phyloP scores from a whole-genome alignment of 2,329 filamentous ascomycete genomes.

The Endothia cerciana region DNA sequence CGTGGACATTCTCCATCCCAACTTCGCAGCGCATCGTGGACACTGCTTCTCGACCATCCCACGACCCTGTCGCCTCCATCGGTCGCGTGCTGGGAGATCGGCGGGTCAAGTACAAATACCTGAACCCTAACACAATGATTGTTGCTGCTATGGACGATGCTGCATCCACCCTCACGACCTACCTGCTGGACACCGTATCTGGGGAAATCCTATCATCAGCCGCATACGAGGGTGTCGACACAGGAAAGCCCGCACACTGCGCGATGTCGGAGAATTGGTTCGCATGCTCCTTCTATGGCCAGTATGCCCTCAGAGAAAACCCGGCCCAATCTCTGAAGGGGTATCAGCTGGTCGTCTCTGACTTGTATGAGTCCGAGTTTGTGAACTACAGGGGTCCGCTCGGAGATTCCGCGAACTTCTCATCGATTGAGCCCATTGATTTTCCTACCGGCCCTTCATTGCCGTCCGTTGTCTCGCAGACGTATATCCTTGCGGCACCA shows the following conservation, averaged over 20 bases:
- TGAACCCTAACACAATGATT: constrained; percentile 84
- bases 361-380: constrained; percentile 85
- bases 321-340: constrained; percentile 69
- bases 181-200: constrained; percentile 84
- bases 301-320: constrained; percentile 61
- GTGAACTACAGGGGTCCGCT: constrained; percentile 85
- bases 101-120: constrained; percentile 95
- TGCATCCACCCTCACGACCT: constrained; percentile 66
- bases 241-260: constrained; percentile 72
- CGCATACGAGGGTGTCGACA: constrained; percentile 74
- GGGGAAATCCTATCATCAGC: constrained; percentile 77
- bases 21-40: constrained; percentile 68
- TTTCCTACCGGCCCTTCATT: constrained; percentile 58
- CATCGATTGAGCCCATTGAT: constrained; percentile 71
- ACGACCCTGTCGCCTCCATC: constrained; percentile 92
- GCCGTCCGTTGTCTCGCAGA: constrained; percentile 78
- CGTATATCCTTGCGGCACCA: constrained; percentile 79
- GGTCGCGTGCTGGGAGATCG: constrained; percentile 91
- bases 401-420: constrained; percentile 71
- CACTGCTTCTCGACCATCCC: constrained; percentile 69
- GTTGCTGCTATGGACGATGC: constrained; percentile 69
- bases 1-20: constrained; percentile 76
- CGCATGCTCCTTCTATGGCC: constrained; percentile 76
- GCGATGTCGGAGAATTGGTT: constrained; percentile 95
- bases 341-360: constrained; percentile 82